Evolutionary conservation across 2,329 filamentous ascomycete species (phyloP).

Genomic region (Fusarium odoratissimum): DNA sequence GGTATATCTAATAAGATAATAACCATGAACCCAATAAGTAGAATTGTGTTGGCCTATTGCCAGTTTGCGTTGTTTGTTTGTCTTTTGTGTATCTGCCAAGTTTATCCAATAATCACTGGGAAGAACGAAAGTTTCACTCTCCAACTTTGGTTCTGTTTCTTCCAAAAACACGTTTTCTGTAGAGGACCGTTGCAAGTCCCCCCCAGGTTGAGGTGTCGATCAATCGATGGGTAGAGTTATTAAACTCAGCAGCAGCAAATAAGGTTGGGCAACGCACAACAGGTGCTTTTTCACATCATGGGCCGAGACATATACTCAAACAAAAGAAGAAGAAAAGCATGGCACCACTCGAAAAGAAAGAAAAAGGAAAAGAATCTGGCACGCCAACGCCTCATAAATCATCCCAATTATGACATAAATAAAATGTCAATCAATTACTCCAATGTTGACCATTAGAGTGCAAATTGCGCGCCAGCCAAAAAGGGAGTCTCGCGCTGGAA

Average conservation of each 20-base stretch:
- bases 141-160: neutral
- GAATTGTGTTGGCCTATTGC: neutral
- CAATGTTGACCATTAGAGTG: conserved; percentile 13
- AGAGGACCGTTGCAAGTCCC: conserved; percentile 1
- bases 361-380: neutral
- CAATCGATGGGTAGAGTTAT: conserved; percentile 11
- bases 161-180: neutral
- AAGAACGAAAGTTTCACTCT: neutral
- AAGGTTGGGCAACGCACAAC: conserved; percentile 7
- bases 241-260: conserved; percentile 2
- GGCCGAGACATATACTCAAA: conserved; percentile 23
- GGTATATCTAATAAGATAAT: neutral
- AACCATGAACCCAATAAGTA: conserved; percentile 8
- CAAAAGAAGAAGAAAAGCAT: conserved; percentile 6
- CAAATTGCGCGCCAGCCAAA: conserved; percentile 27
- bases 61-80: neutral
- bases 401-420: neutral
- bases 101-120: neutral
- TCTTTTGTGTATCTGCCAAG: neutral
- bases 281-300: conserved; percentile 15
- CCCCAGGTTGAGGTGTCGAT: conserved; percentile 9
- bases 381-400: neutral
- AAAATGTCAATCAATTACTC: conserved; percentile 20
- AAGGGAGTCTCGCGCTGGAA: conserved; percentile 28
- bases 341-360: neutral